Evolutionary conservation across 208 protist species (phyloP), one percentile per base, ranked within the genome.

Genomic region (Leishmania gerbilli): DNA sequence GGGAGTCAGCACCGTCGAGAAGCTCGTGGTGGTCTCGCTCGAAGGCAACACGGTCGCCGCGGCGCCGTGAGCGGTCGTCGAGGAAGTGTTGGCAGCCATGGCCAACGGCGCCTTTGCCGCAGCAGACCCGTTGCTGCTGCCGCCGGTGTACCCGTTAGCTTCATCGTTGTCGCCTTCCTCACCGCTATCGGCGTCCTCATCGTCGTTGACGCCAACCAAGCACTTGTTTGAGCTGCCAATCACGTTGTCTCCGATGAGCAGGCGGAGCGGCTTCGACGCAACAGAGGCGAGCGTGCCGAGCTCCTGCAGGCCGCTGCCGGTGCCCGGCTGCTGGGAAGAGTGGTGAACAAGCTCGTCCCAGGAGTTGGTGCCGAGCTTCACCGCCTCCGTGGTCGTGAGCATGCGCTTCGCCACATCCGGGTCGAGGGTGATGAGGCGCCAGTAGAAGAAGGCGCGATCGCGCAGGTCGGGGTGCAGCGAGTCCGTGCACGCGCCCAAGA

Each of bases 381-480:
- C 24, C 51, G 47, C 68, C 49, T 88, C 81, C 65, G 77, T 62
- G 13, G 56, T 74, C 27, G 68, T 58, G 45, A 99, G 86, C 65
- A 99, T 89, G 69, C 71, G 84, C 85, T 98, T 98, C 21, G 99
- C 99, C 56, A 94, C 95, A 49, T 94, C 91, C 27, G 92, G 90
- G 87, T 99, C 98, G 6, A 85, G 91, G 15, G 95, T 95, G 7
- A 99, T 92, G 42, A 99, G 89, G 62, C 99, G 89, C 98, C 98
- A 99, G 87, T 99, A 99, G 68, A 99, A 97, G 88, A 98, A 99
- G 53, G 98, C 99, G 71, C 99, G 95, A 89, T 99, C 99, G 47
- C 99, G 91, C 11, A 99, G 86, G 94, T 99, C 99, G 49, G 99
- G 99, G 69, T 98, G 92, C 64, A 97, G 96, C 24, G 88, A 93